A percentile compares a stretch with the other conserved stretches of the same genome.
Evolutionary conservation across 805 yeast species (phyloP).

Genomic region (Ogataea nitratoaversa): DNA sequence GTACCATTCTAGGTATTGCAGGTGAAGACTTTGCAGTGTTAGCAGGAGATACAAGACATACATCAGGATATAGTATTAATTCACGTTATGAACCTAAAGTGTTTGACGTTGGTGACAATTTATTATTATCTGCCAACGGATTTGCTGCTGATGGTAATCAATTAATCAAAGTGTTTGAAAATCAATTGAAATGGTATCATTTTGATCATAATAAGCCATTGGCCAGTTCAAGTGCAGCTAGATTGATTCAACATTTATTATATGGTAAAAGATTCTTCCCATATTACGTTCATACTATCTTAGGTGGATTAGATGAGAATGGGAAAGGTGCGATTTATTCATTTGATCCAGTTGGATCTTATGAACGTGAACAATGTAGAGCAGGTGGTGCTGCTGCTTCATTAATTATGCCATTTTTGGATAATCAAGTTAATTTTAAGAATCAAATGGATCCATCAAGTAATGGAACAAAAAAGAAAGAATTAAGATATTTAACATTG

Average conservation of each 20-base stretch:
- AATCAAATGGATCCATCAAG: conserved; percentile 84
- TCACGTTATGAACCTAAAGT: conserved; percentile 91
- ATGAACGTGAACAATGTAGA: conserved; percentile 94
- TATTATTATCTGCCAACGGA: conserved; percentile 89
- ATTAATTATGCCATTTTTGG: conserved; percentile 94
- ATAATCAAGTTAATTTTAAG: conserved; percentile 93
- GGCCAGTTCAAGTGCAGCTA: conserved; percentile 71
- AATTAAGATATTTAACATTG: conserved; percentile 58
- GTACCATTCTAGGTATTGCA: conserved; percentile 95
- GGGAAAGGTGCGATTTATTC: conserved; percentile 96
- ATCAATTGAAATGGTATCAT: conserved; percentile 84
- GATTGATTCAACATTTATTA: conserved; percentile 82
- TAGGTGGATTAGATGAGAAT: conserved; percentile 87
- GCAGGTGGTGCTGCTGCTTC: conserved; percentile 98
- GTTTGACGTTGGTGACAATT: conserved; percentile 81
- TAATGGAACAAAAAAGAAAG: conserved; percentile 61
- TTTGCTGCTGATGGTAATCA: conserved; percentile 94
- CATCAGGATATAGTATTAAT: conserved; percentile 89
- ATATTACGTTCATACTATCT: conserved; percentile 89
- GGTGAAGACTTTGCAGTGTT: conserved; percentile 95
- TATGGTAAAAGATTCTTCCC: conserved; percentile 96
- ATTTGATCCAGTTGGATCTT: conserved; percentile 96
- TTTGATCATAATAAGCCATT: conserved; percentile 78
- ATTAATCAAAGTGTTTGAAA: conserved; percentile 67
- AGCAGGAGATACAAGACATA: conserved; percentile 98